Evolutionary conservation across 345 rosid species (phyloP).

Genomic region (Capsella bursapastoris): DNA sequence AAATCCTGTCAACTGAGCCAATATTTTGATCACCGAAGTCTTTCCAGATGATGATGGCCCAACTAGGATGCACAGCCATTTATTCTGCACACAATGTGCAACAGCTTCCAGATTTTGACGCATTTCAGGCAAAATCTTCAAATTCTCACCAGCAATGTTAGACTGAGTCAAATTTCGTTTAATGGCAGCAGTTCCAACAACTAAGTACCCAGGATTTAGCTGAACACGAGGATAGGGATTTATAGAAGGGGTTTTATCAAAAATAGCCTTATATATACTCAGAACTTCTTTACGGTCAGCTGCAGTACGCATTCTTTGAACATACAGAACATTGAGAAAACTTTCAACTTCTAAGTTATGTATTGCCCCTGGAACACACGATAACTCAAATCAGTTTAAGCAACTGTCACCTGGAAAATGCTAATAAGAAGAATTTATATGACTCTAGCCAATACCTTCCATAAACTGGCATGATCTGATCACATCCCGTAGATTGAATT

Average conservation of each 20-base stretch:
- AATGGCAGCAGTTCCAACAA: conserved; percentile 71
- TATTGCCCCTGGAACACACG: conserved; percentile 52
- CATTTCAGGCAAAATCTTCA: conserved; percentile 75
- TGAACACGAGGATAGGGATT: conserved; percentile 87
- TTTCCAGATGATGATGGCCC: conserved; percentile 94
- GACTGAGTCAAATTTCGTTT: conserved; percentile 58
- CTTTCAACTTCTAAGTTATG: conserved; percentile 48
- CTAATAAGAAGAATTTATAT: conserved; percentile 3
- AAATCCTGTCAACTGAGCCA: conserved; percentile 83
- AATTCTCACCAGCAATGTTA: conserved; percentile 49
- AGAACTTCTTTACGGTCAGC: conserved; percentile 80
- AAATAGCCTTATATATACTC: conserved; percentile 69
- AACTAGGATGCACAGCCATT: conserved; percentile 88
- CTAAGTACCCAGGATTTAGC: conserved; percentile 57
- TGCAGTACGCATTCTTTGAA: conserved; percentile 94
- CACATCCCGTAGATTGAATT: conserved; percentile 95
- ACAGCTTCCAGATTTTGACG: conserved; percentile 88
- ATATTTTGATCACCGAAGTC: conserved; percentile 82
- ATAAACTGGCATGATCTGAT: conserved; percentile 84
- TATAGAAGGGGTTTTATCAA: conserved; percentile 63
- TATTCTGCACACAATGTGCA: conserved; percentile 70
- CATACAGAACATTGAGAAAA: conserved; percentile 79
- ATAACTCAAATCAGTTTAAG: conserved; percentile 31
- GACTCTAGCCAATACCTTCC: conserved; percentile 56
- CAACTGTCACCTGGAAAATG: conserved; percentile 14